A percentile compares a stretch with the other conserved stretches of the same genome.
Evolutionary conservation across 306 rosid genomes (phyloP).

Genomic region (Cucurbita maxima): DNA sequence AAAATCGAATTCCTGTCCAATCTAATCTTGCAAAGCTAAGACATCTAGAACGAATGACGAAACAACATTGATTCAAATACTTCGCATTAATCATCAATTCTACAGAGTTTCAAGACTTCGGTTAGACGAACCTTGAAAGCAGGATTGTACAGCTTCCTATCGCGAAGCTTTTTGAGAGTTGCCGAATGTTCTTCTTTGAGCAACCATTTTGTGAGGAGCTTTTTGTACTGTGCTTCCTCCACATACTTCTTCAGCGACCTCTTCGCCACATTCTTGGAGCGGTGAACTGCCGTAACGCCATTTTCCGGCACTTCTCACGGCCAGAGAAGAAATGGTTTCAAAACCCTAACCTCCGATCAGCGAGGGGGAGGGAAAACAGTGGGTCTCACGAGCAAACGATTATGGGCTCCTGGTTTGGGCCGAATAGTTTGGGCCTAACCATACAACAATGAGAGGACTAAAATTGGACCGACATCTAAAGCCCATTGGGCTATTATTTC

Average conservation of each 20-base stretch:
- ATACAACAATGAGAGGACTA: neutral
- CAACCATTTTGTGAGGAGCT: constrained; percentile 64
- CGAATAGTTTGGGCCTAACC: neutral
- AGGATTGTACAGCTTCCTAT: constrained; percentile 51
- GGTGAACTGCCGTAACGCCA: constrained; percentile 50
- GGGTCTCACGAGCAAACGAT: no score
- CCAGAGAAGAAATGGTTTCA: constrained; percentile 5
- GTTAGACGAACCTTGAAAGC: constrained; percentile 56
- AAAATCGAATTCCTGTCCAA: neutral
- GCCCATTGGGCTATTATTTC: neutral
- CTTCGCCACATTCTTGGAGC: constrained; percentile 47
- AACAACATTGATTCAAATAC: neutral
- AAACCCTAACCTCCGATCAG: constrained; percentile 20
- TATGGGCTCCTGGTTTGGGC: neutral
- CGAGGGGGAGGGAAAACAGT: neutral
- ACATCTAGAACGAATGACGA: neutral
- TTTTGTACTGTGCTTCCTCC: constrained; percentile 61
- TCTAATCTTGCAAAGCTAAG: neutral
- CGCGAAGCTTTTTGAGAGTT: constrained; percentile 68
- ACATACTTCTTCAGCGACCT: constrained; percentile 56
- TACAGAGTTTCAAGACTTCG: neutral
- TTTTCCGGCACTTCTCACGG: constrained; percentile 3
- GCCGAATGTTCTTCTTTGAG: constrained; percentile 40
- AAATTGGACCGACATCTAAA: neutral
- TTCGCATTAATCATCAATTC: neutral